phyloP scores from a whole-genome alignment of 345 rosid species.

The Stellera chamaejasme region DNA sequence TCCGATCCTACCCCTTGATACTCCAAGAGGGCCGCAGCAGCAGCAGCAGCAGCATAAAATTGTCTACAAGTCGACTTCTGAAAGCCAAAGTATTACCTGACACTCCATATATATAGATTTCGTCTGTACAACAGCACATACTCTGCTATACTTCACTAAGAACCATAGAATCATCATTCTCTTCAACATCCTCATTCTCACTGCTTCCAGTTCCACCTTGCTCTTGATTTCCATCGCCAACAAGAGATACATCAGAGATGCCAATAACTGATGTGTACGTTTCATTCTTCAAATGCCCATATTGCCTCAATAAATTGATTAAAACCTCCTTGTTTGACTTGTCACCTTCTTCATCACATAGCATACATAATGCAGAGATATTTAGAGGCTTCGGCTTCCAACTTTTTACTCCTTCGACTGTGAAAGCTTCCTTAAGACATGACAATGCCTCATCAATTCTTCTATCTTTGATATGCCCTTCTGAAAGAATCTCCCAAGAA shows the following conservation, averaged over 20 bases:
- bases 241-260: constrained; percentile 15
- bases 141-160: constrained; percentile 38
- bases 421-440: constrained; percentile 60
- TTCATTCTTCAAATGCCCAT: constrained; percentile 45
- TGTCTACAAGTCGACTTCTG: too few species aligned
- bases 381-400: constrained; percentile 70
- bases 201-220: constrained; percentile 8
- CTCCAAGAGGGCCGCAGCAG: too few species aligned
- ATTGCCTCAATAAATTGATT: constrained; percentile 38
- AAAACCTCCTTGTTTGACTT: constrained; percentile 42
- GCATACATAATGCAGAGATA: constrained; percentile 42
- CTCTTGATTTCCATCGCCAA: neutral
- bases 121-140: constrained; percentile 11
- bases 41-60: too few species aligned
- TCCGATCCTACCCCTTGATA: too few species aligned
- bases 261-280: constrained; percentile 40
- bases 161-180: constrained; percentile 23
- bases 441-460: constrained; percentile 48
- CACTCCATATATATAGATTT: too few species aligned
- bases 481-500: constrained; percentile 87
- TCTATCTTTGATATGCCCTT: constrained; percentile 36
- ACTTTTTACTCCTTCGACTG: constrained; percentile 38
- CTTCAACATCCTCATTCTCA: constrained; percentile 14
- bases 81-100: too few species aligned
- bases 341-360: constrained; percentile 61